phyloP scores from a whole-genome alignment of 805 yeast genomes.

The Saccharomycopsis selenospora region DNA sequence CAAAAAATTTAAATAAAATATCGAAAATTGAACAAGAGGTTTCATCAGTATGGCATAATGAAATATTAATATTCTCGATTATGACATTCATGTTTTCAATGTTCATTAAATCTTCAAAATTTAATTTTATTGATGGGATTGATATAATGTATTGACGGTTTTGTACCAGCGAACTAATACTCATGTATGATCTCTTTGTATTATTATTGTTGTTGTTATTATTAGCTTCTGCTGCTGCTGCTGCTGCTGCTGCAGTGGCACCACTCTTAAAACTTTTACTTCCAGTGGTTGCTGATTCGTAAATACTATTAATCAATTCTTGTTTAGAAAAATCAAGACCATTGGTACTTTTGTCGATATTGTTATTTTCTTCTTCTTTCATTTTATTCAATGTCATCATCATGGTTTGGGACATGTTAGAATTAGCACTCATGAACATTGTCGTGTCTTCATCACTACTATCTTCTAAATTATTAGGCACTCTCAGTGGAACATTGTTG shows the following conservation, averaged over 20 bases:
- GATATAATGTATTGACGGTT: constrained; percentile 5
- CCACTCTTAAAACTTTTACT: too few species aligned
- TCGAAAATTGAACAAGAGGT: constrained; percentile 13
- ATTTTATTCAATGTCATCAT: constrained; percentile 17
- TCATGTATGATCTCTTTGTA: too few species aligned
- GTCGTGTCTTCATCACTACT: constrained; percentile 5
- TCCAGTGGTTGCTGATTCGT: constrained; percentile 14
- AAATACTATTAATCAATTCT: constrained; percentile 13
- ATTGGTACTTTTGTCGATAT: too few species aligned
- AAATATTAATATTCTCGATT: constrained; percentile 34
- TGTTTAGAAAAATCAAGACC: too few species aligned
- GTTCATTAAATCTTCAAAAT: constrained; percentile 22
- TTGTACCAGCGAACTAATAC: background rate
- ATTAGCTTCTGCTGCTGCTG: too few species aligned
- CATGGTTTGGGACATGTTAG: constrained; percentile 16
- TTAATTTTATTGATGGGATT: constrained; percentile 1
- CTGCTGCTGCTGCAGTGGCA: too few species aligned
- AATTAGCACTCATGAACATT: constrained; percentile 19
- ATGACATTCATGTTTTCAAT: constrained; percentile 33
- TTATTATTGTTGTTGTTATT: too few species aligned
- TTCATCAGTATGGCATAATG: constrained; percentile 33
- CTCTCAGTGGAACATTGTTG: background rate
- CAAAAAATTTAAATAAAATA: constrained; percentile 3
- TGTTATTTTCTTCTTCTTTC: constrained; percentile 2
- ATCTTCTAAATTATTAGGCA: background rate